Conservation (phyloP, 1,284 basidiomycete genomes). For the Puccinia triticina region DNA sequence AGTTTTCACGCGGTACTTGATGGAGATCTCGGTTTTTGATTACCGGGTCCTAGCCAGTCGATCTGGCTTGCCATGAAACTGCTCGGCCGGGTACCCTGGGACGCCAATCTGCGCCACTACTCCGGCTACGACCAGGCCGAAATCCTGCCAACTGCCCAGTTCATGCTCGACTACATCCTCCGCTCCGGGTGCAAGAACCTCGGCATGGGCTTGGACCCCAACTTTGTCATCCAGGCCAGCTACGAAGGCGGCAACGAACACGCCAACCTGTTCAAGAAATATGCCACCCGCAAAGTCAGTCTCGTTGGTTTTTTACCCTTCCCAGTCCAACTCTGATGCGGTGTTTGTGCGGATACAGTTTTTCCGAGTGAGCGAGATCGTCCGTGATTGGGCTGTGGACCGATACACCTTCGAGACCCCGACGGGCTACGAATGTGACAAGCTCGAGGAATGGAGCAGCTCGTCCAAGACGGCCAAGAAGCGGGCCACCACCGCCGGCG, state of each 20-base stretch:
- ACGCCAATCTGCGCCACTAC: conserved; percentile 85
- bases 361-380: conserved; percentile 47
- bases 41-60: conserved; percentile 76
- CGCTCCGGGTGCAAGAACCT: conserved; percentile 60
- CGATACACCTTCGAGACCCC: conserved; percentile 39
- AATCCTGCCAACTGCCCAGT: conserved; percentile 80
- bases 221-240: conserved; percentile 20
- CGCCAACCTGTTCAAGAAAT: conserved; percentile 46
- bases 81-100: conserved; percentile 83
- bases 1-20: conserved; percentile 66
- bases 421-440: conserved; percentile 42
- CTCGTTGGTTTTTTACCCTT: background rate
- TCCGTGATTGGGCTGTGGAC: conserved; percentile 45
- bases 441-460: conserved; percentile 45
- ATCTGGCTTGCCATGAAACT: conserved; percentile 89
- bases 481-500: background rate
- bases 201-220: conserved; percentile 33
- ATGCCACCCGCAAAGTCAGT: conserved; percentile 47
- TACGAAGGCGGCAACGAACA: conserved; percentile 51
- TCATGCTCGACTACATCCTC: conserved; percentile 90
- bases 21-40: conserved; percentile 88
- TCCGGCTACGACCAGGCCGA: conserved; percentile 84
- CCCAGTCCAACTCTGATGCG: background rate
- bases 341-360: conserved; percentile 13
- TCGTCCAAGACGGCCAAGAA: conserved; percentile 6